phyloP scores from a whole-genome alignment of 2,329 filamentous ascomycete genomes.

The Pyrenochaeta sp. region DNA sequence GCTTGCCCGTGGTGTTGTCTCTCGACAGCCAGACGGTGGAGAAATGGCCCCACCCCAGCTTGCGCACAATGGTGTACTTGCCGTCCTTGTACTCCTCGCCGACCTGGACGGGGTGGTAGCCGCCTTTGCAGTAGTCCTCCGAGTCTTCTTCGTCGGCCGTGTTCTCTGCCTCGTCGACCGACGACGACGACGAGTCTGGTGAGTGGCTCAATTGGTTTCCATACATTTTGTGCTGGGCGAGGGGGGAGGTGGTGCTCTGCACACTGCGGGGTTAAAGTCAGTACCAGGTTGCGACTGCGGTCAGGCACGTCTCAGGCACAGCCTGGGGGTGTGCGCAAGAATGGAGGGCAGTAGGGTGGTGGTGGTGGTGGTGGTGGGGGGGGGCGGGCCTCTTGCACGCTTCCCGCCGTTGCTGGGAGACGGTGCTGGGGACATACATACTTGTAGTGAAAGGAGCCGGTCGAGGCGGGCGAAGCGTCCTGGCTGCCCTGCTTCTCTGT shows the following conservation, averaged over 20 bases:
- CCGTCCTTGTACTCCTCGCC: constrained; percentile 98
- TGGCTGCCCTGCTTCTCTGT: constrained; percentile 64
- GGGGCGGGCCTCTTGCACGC: constrained; percentile 4
- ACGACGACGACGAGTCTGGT: constrained; percentile 78
- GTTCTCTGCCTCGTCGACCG: constrained; percentile 84
- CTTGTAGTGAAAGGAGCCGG: constrained; percentile 51
- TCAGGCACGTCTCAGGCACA: neutral
- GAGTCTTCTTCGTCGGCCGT: constrained; percentile 98
- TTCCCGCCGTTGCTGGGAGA: neutral
- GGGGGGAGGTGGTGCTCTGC: constrained; percentile 60
- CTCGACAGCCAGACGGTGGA: constrained; percentile 90
- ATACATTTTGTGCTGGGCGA: constrained; percentile 58
- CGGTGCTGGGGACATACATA: constrained; percentile 36
- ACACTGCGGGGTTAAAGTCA: constrained; percentile 42
- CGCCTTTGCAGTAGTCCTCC: constrained; percentile 99
- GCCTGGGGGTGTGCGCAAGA: constrained; percentile 11
- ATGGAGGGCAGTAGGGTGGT: constrained; percentile 7
- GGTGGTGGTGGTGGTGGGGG: no score
- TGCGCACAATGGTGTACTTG: constrained; percentile 94
- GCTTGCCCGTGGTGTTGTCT: constrained; percentile 88
- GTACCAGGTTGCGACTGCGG: constrained; percentile 6
- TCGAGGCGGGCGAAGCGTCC: constrained; percentile 53
- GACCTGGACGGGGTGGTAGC: constrained; percentile 93
- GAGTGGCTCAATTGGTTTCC: constrained; percentile 72
- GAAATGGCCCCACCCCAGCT: constrained; percentile 98